Conservation (phyloP, 1,284 basidiomycete species). For the Cerrena zonata region DNA sequence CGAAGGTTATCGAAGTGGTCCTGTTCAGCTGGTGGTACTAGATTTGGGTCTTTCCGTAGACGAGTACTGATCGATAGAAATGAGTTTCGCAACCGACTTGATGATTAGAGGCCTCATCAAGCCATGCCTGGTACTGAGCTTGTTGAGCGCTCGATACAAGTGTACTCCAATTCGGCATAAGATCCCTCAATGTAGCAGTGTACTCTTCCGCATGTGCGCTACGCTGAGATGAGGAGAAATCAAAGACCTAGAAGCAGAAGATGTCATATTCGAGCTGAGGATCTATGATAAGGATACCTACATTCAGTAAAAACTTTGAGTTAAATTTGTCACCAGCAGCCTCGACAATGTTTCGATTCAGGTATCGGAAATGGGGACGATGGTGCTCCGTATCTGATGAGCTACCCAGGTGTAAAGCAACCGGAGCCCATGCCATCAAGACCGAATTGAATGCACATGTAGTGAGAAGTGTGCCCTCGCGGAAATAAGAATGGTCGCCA, state of each 20-base stretch:
- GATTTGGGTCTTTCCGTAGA: background rate
- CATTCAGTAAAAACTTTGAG: conserved; percentile 1
- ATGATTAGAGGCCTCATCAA: conserved; percentile 2
- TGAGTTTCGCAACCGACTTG: conserved; percentile 6
- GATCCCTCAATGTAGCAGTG: background rate
- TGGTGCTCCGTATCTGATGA: conserved; percentile 4
- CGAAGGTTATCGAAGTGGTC: background rate
- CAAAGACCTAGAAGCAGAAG: conserved; percentile 4
- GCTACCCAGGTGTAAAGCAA: conserved; percentile 4
- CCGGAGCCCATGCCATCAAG: conserved; percentile 5
- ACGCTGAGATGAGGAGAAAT: conserved; percentile 10
- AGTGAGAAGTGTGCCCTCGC: conserved; percentile 2
- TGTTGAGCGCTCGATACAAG: background rate
- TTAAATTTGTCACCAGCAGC: conserved; percentile 6
- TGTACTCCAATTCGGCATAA: background rate
- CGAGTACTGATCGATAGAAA: conserved; percentile 4
- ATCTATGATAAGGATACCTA: background rate
- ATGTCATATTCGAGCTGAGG: background rate
- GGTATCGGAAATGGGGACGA: conserved; percentile 3
- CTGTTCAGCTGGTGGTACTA: background rate
- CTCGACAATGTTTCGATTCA: conserved; percentile 2
- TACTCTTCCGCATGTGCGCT: conserved; percentile 7
- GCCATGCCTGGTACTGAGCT: background rate
- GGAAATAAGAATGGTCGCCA: conserved; percentile 8
- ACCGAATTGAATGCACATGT: conserved; percentile 2